A percentile compares a stretch with the other conserved stretches of the same genome.
Evolutionary conservation across 2,329 filamentous ascomycete species (phyloP).

Genomic region (Ceratocystiopsis brevicomis): DNA sequence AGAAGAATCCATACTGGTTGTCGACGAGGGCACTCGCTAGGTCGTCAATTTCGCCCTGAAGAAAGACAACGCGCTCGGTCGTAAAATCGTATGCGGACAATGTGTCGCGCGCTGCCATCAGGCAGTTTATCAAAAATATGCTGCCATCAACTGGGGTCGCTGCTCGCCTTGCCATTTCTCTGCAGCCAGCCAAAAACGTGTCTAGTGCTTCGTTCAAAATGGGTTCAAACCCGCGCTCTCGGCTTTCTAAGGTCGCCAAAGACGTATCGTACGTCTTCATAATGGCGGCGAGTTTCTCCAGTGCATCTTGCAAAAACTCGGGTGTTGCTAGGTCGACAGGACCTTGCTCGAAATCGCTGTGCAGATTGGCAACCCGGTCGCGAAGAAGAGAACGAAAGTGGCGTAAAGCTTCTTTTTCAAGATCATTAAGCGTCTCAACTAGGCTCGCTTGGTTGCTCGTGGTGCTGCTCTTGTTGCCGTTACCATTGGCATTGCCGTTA

Average conservation of each 20-base stretch:
- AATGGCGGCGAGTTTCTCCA: slow-evolving; percentile 59
- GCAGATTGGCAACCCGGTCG: slow-evolving; percentile 59
- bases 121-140: slow-evolving; percentile 58
- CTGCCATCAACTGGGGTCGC: slow-evolving; percentile 40
- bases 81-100: slow-evolving; percentile 48
- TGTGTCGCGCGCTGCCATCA: slow-evolving; percentile 35
- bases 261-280: slow-evolving; percentile 81
- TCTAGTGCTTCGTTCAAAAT: slow-evolving; percentile 67
- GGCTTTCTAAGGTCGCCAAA: slow-evolving; percentile 37
- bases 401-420: slow-evolving; percentile 60
- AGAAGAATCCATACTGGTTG: slow-evolving; percentile 54
- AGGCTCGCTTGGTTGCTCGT: slow-evolving; percentile 38
- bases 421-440: slow-evolving; percentile 43
- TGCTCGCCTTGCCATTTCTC: slow-evolving; percentile 40
- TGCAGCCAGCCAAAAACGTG: slow-evolving; percentile 63
- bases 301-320: slow-evolving; percentile 59
- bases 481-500: neutral
- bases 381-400: slow-evolving; percentile 69
- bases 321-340: slow-evolving; percentile 61
- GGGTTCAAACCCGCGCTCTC: slow-evolving; percentile 51
- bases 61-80: slow-evolving; percentile 29
- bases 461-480: no score
- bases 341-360: slow-evolving; percentile 49
- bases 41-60: slow-evolving; percentile 36
- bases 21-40: slow-evolving; percentile 40